Conservation (phyloP, 2,329 filamentous ascomycete genomes). For the Aspergillus sp. region DNA sequence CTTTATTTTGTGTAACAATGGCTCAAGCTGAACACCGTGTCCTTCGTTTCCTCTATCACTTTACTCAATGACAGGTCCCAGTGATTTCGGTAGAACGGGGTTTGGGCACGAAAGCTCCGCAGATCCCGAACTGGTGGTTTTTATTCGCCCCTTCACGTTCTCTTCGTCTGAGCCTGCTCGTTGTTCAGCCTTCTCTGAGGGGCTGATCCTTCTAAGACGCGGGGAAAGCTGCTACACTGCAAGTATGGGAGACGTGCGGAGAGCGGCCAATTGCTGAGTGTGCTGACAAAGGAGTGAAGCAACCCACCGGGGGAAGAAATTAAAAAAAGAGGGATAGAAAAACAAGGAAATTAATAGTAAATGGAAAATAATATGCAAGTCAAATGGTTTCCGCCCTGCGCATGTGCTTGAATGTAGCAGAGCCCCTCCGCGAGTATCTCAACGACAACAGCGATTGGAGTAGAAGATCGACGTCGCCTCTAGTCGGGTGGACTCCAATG, state of each 20-base stretch:
- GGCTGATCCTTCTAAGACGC: slow-evolving; percentile 33
- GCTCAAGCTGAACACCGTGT: slow-evolving; percentile 12
- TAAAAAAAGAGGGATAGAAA: slow-evolving; percentile 3
- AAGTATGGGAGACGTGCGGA: slow-evolving; percentile 26
- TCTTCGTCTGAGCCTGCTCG: slow-evolving; percentile 18
- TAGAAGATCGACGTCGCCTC: slow-evolving; percentile 14
- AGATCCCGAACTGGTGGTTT: slow-evolving; percentile 16
- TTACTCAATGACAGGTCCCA: slow-evolving; percentile 13
- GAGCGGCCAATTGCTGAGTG: slow-evolving; percentile 30
- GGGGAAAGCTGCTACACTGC: slow-evolving; percentile 36
- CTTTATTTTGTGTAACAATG: slow-evolving; percentile 22
- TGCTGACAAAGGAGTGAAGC: slow-evolving; percentile 16
- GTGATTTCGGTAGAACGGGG: slow-evolving; percentile 13
- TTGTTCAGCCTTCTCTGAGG: slow-evolving; percentile 26
- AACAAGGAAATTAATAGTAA: slow-evolving; percentile 13
- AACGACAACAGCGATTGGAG: slow-evolving; percentile 13
- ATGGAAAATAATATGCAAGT: slow-evolving; percentile 24
- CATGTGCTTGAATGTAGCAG: slow-evolving; percentile 29
- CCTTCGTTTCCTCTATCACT: slow-evolving; percentile 11
- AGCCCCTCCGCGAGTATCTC: slow-evolving; percentile 21
- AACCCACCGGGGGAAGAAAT: slow-evolving; percentile 10
- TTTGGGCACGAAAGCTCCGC: slow-evolving; percentile 12
- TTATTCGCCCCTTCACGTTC: slow-evolving; percentile 20
- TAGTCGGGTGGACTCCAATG: slow-evolving; percentile 13
- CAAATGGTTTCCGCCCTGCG: slow-evolving; percentile 25